Conservation (phyloP, 2,329 filamentous ascomycete species). For the Sordariomycetes sp. region DNA sequence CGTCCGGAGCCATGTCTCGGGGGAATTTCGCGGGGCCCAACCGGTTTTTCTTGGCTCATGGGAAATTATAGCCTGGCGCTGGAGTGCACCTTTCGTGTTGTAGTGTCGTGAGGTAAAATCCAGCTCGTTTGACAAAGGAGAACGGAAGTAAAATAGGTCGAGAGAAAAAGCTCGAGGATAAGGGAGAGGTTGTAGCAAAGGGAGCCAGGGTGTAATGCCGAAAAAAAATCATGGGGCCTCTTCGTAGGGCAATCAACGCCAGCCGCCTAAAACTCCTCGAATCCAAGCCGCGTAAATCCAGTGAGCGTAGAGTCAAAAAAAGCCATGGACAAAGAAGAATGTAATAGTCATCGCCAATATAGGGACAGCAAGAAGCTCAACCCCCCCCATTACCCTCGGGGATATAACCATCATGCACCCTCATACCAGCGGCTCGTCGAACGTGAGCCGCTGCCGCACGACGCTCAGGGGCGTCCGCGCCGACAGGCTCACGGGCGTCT, state of each 20-base stretch:
- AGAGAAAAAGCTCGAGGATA: not conserved
- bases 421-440: constrained; percentile 44
- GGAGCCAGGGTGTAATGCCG: not conserved
- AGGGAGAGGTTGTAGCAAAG: not conserved
- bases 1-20: no score
- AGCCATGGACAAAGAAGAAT: not conserved
- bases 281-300: not conserved
- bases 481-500: constrained; percentile 55
- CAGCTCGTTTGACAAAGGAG: no score
- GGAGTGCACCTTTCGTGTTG: no score
- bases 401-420: not conserved
- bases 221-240: not conserved
- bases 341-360: no score
- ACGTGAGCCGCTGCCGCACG: constrained; percentile 68
- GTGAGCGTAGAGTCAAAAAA: not conserved
- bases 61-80: no score
- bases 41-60: no score
- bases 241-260: not conserved
- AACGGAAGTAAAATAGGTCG: not conserved
- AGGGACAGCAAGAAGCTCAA: no score
- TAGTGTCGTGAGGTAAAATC: no score
- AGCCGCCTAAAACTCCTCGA: not conserved
- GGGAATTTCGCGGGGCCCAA: no score
- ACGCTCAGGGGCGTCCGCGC: constrained; percentile 51
- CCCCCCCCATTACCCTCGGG: not conserved